Percentiles rank a stretch among this genome's conserved stretches.
These are phyloP conservation scores for Microbotryomycetes sp. DNA, from an alignment of 1,284 basidiomycete genomes.

Conservation along the genomic window DNA sequence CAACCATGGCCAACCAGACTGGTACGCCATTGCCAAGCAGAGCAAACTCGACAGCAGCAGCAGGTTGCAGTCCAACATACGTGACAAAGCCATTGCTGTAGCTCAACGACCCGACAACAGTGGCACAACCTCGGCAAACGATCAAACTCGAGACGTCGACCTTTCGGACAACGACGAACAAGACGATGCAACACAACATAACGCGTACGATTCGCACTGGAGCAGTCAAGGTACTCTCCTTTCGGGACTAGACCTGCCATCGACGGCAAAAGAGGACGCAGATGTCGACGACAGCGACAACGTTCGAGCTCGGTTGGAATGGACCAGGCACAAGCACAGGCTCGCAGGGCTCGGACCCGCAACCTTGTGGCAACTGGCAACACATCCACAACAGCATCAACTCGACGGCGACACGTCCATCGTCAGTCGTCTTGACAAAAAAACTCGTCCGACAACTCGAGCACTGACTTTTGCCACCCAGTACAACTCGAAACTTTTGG, in stretches of 20 bases:
- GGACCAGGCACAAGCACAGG: conserved; percentile 50
- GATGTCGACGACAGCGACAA: conserved; percentile 39
- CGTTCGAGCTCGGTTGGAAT: conserved; percentile 53
- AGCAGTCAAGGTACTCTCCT: too few species aligned
- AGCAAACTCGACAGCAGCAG: conserved; percentile 29
- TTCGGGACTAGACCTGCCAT: conserved; percentile 5
- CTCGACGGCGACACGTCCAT: too few species aligned
- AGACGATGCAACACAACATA: neutral
- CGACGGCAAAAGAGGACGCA: neutral
- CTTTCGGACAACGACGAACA: conserved; percentile 21
- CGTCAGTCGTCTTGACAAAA: too few species aligned
- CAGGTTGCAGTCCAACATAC: conserved; percentile 35
- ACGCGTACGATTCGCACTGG: neutral
- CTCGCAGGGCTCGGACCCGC: conserved; percentile 35
- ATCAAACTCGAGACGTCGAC: too few species aligned
- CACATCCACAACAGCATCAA: too few species aligned
- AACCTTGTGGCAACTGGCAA: neutral
- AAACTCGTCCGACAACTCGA: too few species aligned
- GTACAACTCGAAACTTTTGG: conserved; percentile 32
- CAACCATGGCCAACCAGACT: conserved; percentile 8
- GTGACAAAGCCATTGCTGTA: too few species aligned
- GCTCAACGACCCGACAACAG: conserved; percentile 40
- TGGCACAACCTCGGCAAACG: conserved; percentile 42
- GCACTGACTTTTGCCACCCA: neutral
- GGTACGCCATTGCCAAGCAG: conserved; percentile 22